phyloP scores from a whole-genome alignment of 2,329 filamentous ascomycete species.

The Trichoderma sp. region DNA sequence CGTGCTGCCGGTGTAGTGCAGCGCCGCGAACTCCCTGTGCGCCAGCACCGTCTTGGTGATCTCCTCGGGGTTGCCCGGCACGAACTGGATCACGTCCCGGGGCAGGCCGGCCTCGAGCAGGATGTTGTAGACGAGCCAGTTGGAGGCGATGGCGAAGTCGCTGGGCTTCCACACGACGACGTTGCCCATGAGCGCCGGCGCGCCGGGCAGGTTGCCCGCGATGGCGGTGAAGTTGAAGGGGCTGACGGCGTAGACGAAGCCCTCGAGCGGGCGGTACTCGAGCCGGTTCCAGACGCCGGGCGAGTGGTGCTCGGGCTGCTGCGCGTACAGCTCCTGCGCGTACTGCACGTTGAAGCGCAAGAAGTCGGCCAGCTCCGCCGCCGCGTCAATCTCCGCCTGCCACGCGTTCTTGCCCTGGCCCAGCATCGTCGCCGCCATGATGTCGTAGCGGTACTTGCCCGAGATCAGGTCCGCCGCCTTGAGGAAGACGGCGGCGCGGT shows the following conservation, averaged over 20 bases:
- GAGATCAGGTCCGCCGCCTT: constrained; percentile 92
- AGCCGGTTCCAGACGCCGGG: constrained; percentile 88
- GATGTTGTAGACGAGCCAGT: constrained; percentile 88
- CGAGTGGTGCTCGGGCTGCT: constrained; percentile 83
- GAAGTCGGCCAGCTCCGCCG: constrained; percentile 91
- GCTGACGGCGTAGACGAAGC: constrained; percentile 91
- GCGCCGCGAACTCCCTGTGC: constrained; percentile 81
- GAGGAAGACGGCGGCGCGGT: constrained; percentile 89
- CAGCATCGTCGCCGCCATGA: constrained; percentile 95
- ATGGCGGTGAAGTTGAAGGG: constrained; percentile 99
- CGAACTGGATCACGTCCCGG: constrained; percentile 87
- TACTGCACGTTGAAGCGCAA: constrained; percentile 93
- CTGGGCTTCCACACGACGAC: constrained; percentile 98
- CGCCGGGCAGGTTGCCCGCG: constrained; percentile 79
- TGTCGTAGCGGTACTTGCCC: constrained; percentile 91
- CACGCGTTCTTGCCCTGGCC: constrained; percentile 98
- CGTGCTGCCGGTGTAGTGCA: constrained; percentile 94
- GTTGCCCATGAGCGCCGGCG: constrained; percentile 87
- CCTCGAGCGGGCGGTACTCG: constrained; percentile 87
- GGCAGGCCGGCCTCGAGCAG: constrained; percentile 89
- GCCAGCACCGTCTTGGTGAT: constrained; percentile 76
- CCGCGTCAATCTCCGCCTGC: constrained; percentile 98
- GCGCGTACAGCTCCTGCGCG: constrained; percentile 84
- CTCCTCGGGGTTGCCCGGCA: constrained; percentile 83
- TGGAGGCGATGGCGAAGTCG: constrained; percentile 82